These are phyloP conservation scores for Trichoderma reesei DNA, from an alignment of 495 filamentous ascomycete species.

Conservation along the genomic window DNA sequence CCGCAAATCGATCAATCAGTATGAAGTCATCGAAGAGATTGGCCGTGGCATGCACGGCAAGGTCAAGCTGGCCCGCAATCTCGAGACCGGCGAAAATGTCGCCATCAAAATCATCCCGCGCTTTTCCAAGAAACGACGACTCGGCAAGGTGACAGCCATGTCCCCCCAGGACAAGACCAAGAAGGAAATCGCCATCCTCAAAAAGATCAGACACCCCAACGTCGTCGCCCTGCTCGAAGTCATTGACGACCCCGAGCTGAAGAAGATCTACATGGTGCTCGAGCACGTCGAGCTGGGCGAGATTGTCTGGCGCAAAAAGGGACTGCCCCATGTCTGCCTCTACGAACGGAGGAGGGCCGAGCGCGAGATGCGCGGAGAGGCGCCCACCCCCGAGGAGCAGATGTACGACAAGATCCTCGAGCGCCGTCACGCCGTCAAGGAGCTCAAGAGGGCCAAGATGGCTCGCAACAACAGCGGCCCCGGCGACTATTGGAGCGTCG, in stretches of 20 bases:
- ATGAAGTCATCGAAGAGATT: conserved; percentile 92
- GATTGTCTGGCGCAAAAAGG: conserved; percentile 84
- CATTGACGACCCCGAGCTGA: conserved; percentile 88
- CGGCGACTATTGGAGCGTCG: conserved; percentile 66
- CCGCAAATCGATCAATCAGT: conserved; percentile 92
- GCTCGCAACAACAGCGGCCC: conserved; percentile 28
- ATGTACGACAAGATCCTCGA: conserved; percentile 48
- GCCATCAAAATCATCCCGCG: conserved; percentile 98
- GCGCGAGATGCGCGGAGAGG: conserved; percentile 53
- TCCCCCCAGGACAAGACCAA: conserved; percentile 86
- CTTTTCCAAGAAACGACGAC: conserved; percentile 81
- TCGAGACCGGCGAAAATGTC: conserved; percentile 67
- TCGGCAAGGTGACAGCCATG: conserved; percentile 58
- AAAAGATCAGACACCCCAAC: conserved; percentile 93
- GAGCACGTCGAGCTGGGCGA: conserved; percentile 92
- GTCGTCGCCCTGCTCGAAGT: conserved; percentile 92
- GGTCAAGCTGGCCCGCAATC: conserved; percentile 82
- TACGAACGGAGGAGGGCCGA: conserved; percentile 74
- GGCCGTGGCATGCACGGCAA: conserved; percentile 94
- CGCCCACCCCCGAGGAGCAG: conserved; percentile 53
- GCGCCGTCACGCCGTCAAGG: conserved; percentile 46
- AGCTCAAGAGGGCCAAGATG: conserved; percentile 41
- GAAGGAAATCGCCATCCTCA: conserved; percentile 92
- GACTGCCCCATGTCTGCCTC: conserved; percentile 63
- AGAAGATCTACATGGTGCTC: conserved; percentile 96